Base-by-base conservation (phyloP, 345 rosid species). In the Firmiana major region DNA sequence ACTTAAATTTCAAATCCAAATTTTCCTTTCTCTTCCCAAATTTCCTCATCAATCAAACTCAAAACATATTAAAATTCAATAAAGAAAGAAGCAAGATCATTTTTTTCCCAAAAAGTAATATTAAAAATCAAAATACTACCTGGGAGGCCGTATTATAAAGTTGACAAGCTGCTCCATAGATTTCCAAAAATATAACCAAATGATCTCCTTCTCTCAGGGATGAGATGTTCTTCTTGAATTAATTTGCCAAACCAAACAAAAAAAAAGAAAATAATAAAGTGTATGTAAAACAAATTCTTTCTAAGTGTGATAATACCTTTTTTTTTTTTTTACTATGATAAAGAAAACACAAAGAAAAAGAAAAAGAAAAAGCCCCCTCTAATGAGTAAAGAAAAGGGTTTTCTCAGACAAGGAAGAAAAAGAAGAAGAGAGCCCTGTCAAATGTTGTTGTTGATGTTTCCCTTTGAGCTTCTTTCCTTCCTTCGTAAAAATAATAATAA, bases 71-170 rank as follows among this genome's bases (percentile, higher is more conserved):
- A 21, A 69, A 81, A 82, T 7, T 12, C 21, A 68, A 80, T 26
- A 48, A 6, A 22, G 58, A 38, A 12, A 40, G 9, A 69, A 73
- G 21, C 62, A 55, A 22, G 2, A 53, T 75, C 3, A 17, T 28
- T 4, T 51, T 34, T 9, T 24, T 6, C 12, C 59, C 60, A 10
- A 34, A 71, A 53, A 71, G 62, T 71, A 53, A 71, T 9, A 51
- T 71, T 34, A 31, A 71, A 71, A 34, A 34, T 3, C 31, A 38
- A 71, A 54, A 71, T 6, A 34, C 22, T 73, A 93, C 99, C 99
- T 91, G 84, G 99, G 97, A 71, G 99, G 99, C 73, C 99, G 90
- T 79, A 96, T 93, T 12, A 96, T 91, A 83, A 96, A 96, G 92
- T 86, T 96, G 34, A 96, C 90, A 79, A 96, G 97, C 83, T 91